Percentiles rank a stretch among this genome's conserved stretches.
These are phyloP conservation scores for Trypanosoma congolense DNA, from an alignment of 208 protist species.

Conservation along the genomic window DNA sequence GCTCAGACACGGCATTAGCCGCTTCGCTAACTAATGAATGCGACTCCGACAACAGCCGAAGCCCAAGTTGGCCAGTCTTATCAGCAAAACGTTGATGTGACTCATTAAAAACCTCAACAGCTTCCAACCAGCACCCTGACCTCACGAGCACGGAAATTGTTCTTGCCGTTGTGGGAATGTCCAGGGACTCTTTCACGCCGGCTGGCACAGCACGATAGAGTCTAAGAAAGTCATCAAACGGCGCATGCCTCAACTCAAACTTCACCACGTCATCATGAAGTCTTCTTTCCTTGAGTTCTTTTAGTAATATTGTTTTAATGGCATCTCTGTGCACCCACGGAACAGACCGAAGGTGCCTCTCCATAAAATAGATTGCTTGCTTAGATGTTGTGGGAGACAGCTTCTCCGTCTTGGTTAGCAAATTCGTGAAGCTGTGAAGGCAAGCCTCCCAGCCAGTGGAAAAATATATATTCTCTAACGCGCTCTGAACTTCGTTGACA, in stretches of 20 bases:
- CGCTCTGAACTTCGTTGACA: not conserved
- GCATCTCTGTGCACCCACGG: constrained; percentile 13
- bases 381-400: constrained; percentile 2
- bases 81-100: constrained; percentile 37
- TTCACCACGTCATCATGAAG: constrained; percentile 23
- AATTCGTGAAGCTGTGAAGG: constrained; percentile 17
- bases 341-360: constrained; percentile 15
- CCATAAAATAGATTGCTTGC: constrained; percentile 20
- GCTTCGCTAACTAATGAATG: constrained; percentile 29
- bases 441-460: constrained; percentile 19
- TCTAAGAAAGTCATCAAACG: constrained; percentile 24
- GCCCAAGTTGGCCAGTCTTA: constrained; percentile 34
- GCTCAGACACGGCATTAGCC: constrained; percentile 26
- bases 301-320: constrained; percentile 9
- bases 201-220: constrained; percentile 22
- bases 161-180: constrained; percentile 24
- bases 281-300: constrained; percentile 23
- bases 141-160: constrained; percentile 22
- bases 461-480: constrained; percentile 23
- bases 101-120: constrained; percentile 43
- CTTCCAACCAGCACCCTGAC: constrained; percentile 56
- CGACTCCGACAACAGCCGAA: constrained; percentile 31
- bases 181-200: constrained; percentile 23
- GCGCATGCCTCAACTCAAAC: constrained; percentile 20
- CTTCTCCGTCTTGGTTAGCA: not conserved